Evolutionary conservation across 176 grass and related monocot genomes (phyloP).

Genomic region (Zea luxurians): DNA sequence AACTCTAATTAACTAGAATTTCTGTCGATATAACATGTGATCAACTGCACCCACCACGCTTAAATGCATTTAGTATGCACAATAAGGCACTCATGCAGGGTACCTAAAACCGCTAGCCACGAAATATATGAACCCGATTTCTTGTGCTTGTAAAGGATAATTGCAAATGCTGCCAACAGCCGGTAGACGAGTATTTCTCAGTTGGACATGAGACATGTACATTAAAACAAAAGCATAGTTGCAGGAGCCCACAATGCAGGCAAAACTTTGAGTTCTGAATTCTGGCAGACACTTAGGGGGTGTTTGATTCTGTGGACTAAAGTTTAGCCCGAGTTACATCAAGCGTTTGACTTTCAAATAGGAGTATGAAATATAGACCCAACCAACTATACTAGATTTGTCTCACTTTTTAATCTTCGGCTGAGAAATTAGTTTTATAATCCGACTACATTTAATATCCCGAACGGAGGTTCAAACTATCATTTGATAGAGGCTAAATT

Average conservation of each 20-base stretch:
- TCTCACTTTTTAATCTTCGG: too few relatives aligned
- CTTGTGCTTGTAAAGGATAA: slow-evolving; percentile 11
- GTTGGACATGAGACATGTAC: not conserved
- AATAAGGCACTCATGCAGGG: not conserved
- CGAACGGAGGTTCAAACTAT: too few relatives aligned
- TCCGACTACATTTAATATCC: too few relatives aligned
- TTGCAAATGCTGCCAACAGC: not conserved
- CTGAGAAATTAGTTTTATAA: too few relatives aligned
- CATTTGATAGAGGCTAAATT: too few relatives aligned
- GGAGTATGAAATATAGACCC: too few relatives aligned
- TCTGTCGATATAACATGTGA: slow-evolving; percentile 16
- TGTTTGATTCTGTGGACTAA: too few relatives aligned
- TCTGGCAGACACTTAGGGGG: not conserved
- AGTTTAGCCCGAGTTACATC: too few relatives aligned
- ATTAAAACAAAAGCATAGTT: not conserved
- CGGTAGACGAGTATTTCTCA: not conserved
- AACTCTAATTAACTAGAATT: slow-evolving; percentile 43
- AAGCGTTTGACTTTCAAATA: too few relatives aligned
- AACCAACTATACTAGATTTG: too few relatives aligned
- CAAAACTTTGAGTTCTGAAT: slow-evolving; percentile 6
- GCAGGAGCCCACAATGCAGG: not conserved
- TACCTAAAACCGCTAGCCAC: not conserved
- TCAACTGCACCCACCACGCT: slow-evolving; percentile 30
- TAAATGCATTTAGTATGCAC: slow-evolving; percentile 40
- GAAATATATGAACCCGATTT: slow-evolving; percentile 1